Conservation (phyloP, 139 green algal genomes). For the Pleodorina starrii region DNA sequence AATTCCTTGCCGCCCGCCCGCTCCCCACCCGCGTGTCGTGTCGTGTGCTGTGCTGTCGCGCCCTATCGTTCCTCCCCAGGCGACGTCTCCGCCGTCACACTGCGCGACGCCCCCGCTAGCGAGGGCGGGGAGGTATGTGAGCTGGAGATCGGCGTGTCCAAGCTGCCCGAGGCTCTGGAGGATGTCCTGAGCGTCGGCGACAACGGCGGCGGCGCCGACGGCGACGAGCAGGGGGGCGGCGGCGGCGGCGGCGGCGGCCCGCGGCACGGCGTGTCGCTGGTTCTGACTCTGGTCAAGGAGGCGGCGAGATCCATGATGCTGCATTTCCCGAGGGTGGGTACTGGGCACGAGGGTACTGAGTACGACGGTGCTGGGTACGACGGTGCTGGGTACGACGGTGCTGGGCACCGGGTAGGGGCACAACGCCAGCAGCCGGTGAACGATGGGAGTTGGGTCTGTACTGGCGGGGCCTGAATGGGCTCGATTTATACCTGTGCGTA, state of each 20-base stretch:
- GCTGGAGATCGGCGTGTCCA: neutral
- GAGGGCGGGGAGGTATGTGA: neutral
- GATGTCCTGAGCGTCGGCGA: neutral
- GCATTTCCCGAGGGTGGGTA: constrained; percentile 15
- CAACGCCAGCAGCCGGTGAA: no score
- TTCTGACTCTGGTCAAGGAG: neutral
- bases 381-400: no score
- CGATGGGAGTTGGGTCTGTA: no score
- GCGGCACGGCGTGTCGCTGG: constrained; percentile 3
- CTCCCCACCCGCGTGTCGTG: neutral
- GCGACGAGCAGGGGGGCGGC: neutral
- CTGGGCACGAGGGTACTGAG: no score
- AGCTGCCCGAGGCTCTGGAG: constrained; percentile 6
- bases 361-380: no score
- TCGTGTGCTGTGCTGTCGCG: neutral
- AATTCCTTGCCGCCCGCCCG: no score
- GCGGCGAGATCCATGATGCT: constrained; percentile 9
- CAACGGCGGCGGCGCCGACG: neutral
- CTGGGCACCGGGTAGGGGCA: no score
- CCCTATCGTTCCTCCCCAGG: neutral
- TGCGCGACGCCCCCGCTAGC: neutral
- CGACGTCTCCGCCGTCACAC: neutral
- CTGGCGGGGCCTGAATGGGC: no score
- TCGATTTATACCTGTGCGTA: no score
- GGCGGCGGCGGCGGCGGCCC: neutral